These are phyloP conservation scores for Narthecium ossifragum DNA, from an alignment of 106 monocot species.

Conservation along the genomic window DNA sequence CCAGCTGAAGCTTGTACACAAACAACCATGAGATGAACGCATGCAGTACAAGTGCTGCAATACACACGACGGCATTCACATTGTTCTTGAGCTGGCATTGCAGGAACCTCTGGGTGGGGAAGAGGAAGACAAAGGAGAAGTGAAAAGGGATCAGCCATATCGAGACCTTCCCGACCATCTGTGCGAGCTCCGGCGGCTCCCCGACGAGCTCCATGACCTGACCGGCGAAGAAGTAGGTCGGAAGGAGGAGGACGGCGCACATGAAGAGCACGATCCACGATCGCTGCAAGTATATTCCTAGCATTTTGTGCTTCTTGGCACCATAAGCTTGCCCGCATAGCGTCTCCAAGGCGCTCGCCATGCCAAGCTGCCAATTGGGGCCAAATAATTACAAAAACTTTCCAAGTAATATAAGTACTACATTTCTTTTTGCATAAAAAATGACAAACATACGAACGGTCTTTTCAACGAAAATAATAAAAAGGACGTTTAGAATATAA, in stretches of 20 bases:
- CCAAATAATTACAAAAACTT: too few relatives aligned
- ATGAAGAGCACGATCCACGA: slow-evolving; percentile 9
- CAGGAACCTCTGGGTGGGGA: slow-evolving; percentile 1
- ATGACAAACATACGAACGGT: too few relatives aligned
- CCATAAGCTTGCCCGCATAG: slow-evolving; percentile 10
- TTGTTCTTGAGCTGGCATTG: slow-evolving; percentile 1
- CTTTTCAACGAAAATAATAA: too few relatives aligned
- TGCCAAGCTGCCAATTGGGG: slow-evolving; percentile 7
- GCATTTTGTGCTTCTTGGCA: slow-evolving; percentile 3
- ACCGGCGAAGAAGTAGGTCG: slow-evolving; percentile 6
- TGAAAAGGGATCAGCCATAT: slow-evolving; percentile 5
- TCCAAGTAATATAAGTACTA: too few relatives aligned
- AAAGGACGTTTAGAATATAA: too few relatives aligned
- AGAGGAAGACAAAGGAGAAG: slow-evolving; percentile 4
- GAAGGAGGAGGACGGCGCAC: slow-evolving; percentile 1
- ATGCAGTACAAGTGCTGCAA: background rate
- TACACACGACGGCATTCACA: background rate
- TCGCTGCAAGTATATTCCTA: slow-evolving; percentile 8
- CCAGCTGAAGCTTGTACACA: background rate
- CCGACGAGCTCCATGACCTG: slow-evolving; percentile 2
- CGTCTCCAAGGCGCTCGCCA: slow-evolving; percentile 12
- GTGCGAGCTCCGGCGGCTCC: background rate
- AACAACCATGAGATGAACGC: slow-evolving; percentile 2
- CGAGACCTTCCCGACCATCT: background rate
- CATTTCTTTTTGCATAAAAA: too few relatives aligned